phyloP scores from a whole-genome alignment of 2,329 filamentous ascomycete species.

The Phialophora expanda region DNA sequence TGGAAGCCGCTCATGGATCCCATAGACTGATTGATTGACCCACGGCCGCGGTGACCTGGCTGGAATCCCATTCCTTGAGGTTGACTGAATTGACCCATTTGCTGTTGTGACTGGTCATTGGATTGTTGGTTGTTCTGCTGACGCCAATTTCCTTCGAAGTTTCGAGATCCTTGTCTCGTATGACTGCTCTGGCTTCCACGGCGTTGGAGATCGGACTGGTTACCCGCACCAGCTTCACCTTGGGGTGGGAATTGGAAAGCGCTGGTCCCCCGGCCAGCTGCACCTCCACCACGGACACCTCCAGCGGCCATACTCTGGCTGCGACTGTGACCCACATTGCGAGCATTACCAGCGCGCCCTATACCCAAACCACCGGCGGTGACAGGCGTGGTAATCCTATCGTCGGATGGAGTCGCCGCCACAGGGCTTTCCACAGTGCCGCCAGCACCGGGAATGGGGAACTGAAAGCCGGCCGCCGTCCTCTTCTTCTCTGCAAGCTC shows the following conservation, averaged over 20 bases:
- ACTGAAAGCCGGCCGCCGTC: slow-evolving; percentile 92
- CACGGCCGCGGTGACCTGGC: slow-evolving; percentile 81
- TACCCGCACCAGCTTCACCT: slow-evolving; percentile 52
- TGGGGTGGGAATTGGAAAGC: slow-evolving; percentile 70
- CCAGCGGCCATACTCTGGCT: slow-evolving; percentile 61
- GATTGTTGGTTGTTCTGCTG: slow-evolving; percentile 67
- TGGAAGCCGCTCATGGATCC: slow-evolving; percentile 85
- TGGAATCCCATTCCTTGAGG: slow-evolving; percentile 82
- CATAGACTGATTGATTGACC: slow-evolving; percentile 85
- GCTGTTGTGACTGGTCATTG: slow-evolving; percentile 57
- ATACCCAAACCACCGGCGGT: slow-evolving; percentile 67
- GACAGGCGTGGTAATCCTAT: slow-evolving; percentile 48
- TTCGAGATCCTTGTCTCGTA: slow-evolving; percentile 80
- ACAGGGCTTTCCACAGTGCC: slow-evolving; percentile 57
- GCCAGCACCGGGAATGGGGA: slow-evolving; percentile 75
- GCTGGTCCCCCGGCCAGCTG: slow-evolving; percentile 66
- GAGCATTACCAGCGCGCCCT: slow-evolving; percentile 80
- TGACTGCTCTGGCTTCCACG: slow-evolving; percentile 77
- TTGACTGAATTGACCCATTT: slow-evolving; percentile 69
- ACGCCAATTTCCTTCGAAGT: slow-evolving; percentile 98
- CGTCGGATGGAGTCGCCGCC: slow-evolving; percentile 52
- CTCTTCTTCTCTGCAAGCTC: slow-evolving; percentile 96
- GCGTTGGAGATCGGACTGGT: slow-evolving; percentile 70
- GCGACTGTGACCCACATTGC: slow-evolving; percentile 70
- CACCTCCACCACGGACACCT: slow-evolving; percentile 68